A percentile compares a stretch with the other conserved stretches of the same genome.
Conservation (phyloP, 257 asterid genomes). For the Fraxinus quadrangulata region DNA sequence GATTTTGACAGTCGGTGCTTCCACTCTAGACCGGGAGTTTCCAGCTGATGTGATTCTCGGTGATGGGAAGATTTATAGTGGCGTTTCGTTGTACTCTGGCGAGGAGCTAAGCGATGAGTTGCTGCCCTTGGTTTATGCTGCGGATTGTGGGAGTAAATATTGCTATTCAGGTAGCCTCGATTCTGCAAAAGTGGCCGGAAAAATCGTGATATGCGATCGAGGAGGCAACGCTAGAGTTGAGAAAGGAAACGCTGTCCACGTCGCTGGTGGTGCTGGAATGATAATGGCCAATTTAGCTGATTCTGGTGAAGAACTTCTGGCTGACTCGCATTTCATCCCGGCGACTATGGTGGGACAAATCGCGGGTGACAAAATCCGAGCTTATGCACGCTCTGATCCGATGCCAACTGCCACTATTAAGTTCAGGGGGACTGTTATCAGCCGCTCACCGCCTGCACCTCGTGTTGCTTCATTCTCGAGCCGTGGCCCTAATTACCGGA, state of each 20-base stretch:
- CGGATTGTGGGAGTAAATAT: slow-evolving; percentile 72
- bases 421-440: slow-evolving; percentile 74
- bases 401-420: slow-evolving; percentile 73
- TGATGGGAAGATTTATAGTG: slow-evolving; percentile 56
- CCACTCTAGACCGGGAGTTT: slow-evolving; percentile 83
- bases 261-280: slow-evolving; percentile 85
- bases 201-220: slow-evolving; percentile 82
- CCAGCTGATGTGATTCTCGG: slow-evolving; percentile 87
- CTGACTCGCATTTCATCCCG: slow-evolving; percentile 85
- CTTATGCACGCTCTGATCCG: slow-evolving; percentile 56
- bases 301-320: slow-evolving; percentile 86
- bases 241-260: slow-evolving; percentile 85
- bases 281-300: slow-evolving; percentile 75
- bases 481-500: slow-evolving; percentile 86
- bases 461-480: slow-evolving; percentile 89
- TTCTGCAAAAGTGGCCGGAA: slow-evolving; percentile 60
- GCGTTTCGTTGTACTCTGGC: slow-evolving; percentile 85
- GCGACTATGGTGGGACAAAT: slow-evolving; percentile 85
- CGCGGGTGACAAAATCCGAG: slow-evolving; percentile 67
- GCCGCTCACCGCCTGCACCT: slow-evolving; percentile 72
- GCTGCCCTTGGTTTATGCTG: slow-evolving; percentile 64
- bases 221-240: slow-evolving; percentile 91
- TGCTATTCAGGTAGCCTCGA: slow-evolving; percentile 71
- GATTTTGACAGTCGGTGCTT: slow-evolving; percentile 94
- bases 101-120: slow-evolving; percentile 32